Conservation (phyloP, 768 basidiomycete genomes). For the Tylopilus sp. region DNA sequence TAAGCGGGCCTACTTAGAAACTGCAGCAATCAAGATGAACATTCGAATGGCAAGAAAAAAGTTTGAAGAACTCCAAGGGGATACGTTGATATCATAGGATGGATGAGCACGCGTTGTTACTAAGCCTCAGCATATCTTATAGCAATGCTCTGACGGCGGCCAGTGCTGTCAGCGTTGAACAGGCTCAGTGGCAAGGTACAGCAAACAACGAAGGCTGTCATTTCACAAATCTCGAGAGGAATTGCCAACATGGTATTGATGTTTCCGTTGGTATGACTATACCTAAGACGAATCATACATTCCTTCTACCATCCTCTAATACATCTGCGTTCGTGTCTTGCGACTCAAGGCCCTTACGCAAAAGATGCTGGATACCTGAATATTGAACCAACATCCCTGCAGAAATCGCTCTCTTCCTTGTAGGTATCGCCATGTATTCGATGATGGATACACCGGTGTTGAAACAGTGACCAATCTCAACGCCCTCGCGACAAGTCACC, state of each 20-base stretch:
- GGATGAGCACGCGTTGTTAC: neutral
- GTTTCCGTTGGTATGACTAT: slow-evolving; percentile 7
- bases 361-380: slow-evolving; percentile 55
- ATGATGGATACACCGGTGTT: slow-evolving; percentile 49
- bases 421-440: slow-evolving; percentile 42
- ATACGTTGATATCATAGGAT: slow-evolving; percentile 43
- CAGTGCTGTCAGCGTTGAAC: too few species aligned
- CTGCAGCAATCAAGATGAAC: slow-evolving; percentile 83
- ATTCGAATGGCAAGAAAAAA: slow-evolving; percentile 82
- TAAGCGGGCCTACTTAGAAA: slow-evolving; percentile 52
- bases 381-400: slow-evolving; percentile 47
- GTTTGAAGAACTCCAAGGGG: slow-evolving; percentile 86
- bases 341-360: slow-evolving; percentile 20
- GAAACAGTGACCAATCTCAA: slow-evolving; percentile 22
- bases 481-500: slow-evolving; percentile 33
- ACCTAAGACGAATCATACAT: slow-evolving; percentile 11
- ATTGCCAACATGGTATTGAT: neutral
- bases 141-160: neutral
- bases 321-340: slow-evolving; percentile 55
- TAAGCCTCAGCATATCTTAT: neutral
- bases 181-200: neutral
- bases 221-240: too few species aligned
- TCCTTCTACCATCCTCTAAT: slow-evolving; percentile 8
- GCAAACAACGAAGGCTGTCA: neutral
- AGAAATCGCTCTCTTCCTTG: slow-evolving; percentile 6